Base-by-base conservation (phyloP, 805 yeast genomes). In the Diddensiella transvaalensis region DNA sequence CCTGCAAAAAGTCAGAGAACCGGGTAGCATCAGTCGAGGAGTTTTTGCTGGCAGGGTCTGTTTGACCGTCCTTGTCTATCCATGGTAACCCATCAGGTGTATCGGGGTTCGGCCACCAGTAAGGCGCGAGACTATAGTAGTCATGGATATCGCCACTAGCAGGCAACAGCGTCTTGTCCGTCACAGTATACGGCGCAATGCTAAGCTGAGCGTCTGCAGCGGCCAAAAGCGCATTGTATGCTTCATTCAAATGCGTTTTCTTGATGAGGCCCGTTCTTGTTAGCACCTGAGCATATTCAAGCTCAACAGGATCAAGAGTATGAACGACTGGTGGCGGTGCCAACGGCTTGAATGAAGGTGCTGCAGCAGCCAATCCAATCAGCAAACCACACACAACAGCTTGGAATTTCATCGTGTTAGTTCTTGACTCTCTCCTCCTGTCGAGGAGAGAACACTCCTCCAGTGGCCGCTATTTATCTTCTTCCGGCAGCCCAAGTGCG, bases 21-120 rank as follows among this genome's bases (percentile, higher is more conserved):
- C 44, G 32, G 4, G 33, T 24, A 23, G 32, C 29, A 22, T 40
- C 44, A 24, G 33, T 40, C 15, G 44, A 22, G 4, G 18, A 10
- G 18, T 22, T 40, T 19, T 40, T 40, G 15, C 35, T 5, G 8
- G 23, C 44, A 15, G 44, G 44, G 32, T 40, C 22, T 23, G 29
- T 40, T 19, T 24, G 23, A 10, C 44, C 44, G 29, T 40, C 44
- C 15, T 24, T 22, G 13, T 24, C 19, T 8, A 40, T 22, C 23
- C 29, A 40, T 4, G 44, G 44, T 35, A 40, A 13, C 19, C 44
- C 44, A 8, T 40, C 44, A 10, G 44, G 35, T 10, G 23, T 40
- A 6, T 21, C 18, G 6, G 19, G 23, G 17, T 40, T 24, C 10
- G 44, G 44, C 44, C 44, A 40, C 19, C 19, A 40, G 29, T 40